Evolutionary conservation across 306 rosid species (phyloP), one percentile per base, ranked within the genome.

Genomic region (Carpinus viminea): DNA sequence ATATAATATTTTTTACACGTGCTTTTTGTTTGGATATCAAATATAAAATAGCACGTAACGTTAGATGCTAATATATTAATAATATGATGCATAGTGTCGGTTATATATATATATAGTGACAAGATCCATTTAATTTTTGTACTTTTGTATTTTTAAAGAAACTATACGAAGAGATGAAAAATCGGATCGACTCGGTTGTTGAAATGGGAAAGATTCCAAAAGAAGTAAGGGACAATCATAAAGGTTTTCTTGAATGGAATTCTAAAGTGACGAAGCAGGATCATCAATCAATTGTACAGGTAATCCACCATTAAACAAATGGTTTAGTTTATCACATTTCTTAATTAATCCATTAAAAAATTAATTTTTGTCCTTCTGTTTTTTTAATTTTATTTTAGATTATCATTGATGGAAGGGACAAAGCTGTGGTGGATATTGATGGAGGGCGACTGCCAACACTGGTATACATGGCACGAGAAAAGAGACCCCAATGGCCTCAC

Each of bases 381-480:
- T 2, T 65, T 1, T 47, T 34, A 2, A 2, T 38, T 76, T 1
- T 38, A 74, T 57, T 5, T 3, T 60, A 92, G 96, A 86, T 89
- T 9, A 83, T 93, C 66, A 59, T 79, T 21, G 90, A 84, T 74
- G 93, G 93, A 80, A 87, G 88, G 68, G 89, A 86, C 76, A 18
- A 8, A 31, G 77, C 57, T 70, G 51, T 54, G 36, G 70, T 83
- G 47, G 97, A 93, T 64, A 74, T 68, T 16, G 89, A 86, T 26
- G 92, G 92, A 68, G 28, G 46, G 74, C 82, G 43, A 74, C 72
- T 89, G 51, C 92, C 93, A 18, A 89, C 78, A 0, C 26, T 90
- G 1, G 97, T 90, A 24, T 93, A 93, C 77, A 21, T 89, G 91
- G 85, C 96, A 48, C 76, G 96, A 12, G 96, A 93, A 76, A 91